Base-by-base conservation (phyloP, 2,329 filamentous ascomycete genomes). In the Incumbomyces lentus region DNA sequence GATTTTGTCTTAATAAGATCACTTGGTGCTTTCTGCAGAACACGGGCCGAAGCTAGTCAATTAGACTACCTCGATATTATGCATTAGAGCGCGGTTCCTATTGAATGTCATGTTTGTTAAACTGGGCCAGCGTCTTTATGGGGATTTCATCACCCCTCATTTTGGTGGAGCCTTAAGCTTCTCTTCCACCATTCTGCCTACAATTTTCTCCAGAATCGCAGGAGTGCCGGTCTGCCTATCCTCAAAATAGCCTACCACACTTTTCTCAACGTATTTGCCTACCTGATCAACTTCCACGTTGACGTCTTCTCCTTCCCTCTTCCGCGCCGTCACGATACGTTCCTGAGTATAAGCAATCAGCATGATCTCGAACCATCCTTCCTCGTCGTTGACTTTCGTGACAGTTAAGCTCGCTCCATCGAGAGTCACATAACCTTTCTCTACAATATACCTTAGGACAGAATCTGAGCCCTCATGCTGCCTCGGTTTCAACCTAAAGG, bases 301-400 rank as follows among this genome's bases (percentile, higher is more conserved):
- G 51, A 95, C 86, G 41, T 81, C 76, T 5, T 94, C 86, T 2
- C 89, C 88, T 26, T 75, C 68, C 65, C 76, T 72, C 76, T 95
- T 95, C 44, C 70, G 72, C 2, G 85, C 86, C 52, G 87, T 80
- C 13, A 94, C 83, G 13, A 98, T 82, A 65, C 85, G 85, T 66
- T 90, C 86, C 70, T 96, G 92, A 10, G 92, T 95, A 66, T 98
- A 98, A 7, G 85, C 78, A 64, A 98, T 95, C 51, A 98, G 73
- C 92, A 98, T 98, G 41, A 98, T 84, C 75, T 96, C 92, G 69
- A 76, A 83, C 78, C 82, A 95, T 64, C 87, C 81, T 54, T 79
- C 76, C 6, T 62, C 74, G 64, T 95, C 90, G 58, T 90, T 70
- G 26, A 96, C 90, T 55, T 78, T 75, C 2, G 90, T 96, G 2